These are phyloP conservation scores for Glarea lozoyensis DNA, from an alignment of 495 filamentous ascomycete genomes.

Conservation along the genomic window DNA sequence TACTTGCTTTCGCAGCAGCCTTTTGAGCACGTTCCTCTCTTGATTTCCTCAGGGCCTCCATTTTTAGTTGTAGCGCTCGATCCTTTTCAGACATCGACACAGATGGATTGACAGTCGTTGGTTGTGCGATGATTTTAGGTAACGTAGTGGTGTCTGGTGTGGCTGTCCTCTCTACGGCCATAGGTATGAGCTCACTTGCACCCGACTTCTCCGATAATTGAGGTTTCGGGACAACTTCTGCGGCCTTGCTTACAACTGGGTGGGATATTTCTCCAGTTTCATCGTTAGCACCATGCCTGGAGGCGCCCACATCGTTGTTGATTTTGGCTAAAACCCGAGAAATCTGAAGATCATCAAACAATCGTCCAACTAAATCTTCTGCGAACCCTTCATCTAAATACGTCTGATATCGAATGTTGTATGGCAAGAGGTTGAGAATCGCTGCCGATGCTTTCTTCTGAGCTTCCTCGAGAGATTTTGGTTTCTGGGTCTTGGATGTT, in stretches of 20 bases:
- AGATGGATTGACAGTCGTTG: slow-evolving; percentile 16
- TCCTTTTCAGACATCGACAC: slow-evolving; percentile 20
- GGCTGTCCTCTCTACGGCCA: neutral
- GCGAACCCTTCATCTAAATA: slow-evolving; percentile 68
- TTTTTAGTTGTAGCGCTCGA: slow-evolving; percentile 22
- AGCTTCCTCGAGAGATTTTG: slow-evolving; percentile 35
- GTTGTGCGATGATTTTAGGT: slow-evolving; percentile 22
- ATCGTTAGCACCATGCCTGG: neutral
- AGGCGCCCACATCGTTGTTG: neutral
- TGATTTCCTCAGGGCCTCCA: slow-evolving; percentile 25
- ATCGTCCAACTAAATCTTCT: slow-evolving; percentile 44
- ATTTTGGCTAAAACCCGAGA: neutral
- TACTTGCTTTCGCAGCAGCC: slow-evolving; percentile 15
- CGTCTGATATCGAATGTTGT: slow-evolving; percentile 57
- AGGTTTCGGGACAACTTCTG: neutral
- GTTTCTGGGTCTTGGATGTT: too few species aligned
- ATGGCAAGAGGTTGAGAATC: slow-evolving; percentile 51
- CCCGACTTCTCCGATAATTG: neutral
- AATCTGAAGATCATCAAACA: slow-evolving; percentile 54
- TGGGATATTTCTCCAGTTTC: neutral
- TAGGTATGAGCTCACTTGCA: neutral
- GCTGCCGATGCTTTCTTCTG: slow-evolving; percentile 62
- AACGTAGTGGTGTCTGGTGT: neutral
- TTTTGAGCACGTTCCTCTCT: slow-evolving; percentile 20
- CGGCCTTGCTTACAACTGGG: neutral